phyloP scores from a whole-genome alignment of 352 stramenopile genomes.

The Phytophthora meadii region DNA sequence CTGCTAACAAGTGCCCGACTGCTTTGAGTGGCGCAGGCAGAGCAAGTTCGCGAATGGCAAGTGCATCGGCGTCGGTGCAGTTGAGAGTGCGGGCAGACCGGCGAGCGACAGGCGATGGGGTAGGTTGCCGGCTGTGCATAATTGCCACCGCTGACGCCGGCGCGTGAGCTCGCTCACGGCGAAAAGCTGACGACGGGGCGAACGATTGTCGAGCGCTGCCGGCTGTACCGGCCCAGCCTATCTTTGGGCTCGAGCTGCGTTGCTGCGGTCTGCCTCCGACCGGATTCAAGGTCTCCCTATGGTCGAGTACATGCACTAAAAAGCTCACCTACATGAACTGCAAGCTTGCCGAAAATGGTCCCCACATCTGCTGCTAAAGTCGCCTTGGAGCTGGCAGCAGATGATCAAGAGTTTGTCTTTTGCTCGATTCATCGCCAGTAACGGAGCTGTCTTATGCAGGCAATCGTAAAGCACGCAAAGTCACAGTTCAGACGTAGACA shows the following conservation, averaged over 20 bases:
- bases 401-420: constrained; percentile 27
- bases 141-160: constrained; percentile 19
- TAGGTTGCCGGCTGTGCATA: constrained; percentile 20
- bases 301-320: neutral
- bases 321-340: too few relatives aligned
- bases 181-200: constrained; percentile 29
- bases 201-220: constrained; percentile 24
- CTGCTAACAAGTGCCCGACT: neutral
- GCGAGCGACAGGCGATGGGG: constrained; percentile 31
- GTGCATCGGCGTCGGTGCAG: neutral
- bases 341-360: neutral
- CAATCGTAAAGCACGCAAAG: constrained; percentile 22
- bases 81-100: constrained; percentile 10
- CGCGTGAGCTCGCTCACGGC: constrained; percentile 18
- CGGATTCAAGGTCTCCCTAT: constrained; percentile 32
- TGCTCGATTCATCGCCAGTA: constrained; percentile 13
- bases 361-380: neutral
- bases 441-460: constrained; percentile 16
- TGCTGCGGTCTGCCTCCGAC: constrained; percentile 28
- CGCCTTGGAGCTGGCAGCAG: constrained; percentile 11
- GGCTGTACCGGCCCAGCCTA: constrained; percentile 8
- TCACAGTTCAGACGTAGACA: constrained; percentile 13
- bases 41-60: constrained; percentile 38
- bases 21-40: constrained; percentile 14
- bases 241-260: constrained; percentile 22